Evolutionary conservation across 306 rosid species (phyloP).

Genomic region (Parietaria judaica): DNA sequence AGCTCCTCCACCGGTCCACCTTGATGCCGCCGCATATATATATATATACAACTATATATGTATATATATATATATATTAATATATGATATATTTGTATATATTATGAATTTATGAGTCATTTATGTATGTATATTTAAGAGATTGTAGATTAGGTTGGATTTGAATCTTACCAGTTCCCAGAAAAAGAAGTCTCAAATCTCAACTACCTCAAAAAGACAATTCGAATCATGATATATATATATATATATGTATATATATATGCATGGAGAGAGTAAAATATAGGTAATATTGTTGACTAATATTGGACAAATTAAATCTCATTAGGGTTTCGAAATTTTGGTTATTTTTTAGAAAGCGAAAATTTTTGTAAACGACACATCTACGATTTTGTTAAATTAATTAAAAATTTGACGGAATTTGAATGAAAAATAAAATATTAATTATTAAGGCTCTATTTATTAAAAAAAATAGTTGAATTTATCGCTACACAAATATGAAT

Average conservation of each 20-base stretch:
- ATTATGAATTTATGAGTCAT: neutral
- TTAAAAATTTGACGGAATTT: too few species aligned
- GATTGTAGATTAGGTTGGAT: neutral
- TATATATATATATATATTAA: neutral
- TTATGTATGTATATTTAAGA: neutral
- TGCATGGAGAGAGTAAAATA: neutral
- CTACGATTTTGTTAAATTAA: too few species aligned
- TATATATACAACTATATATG: neutral
- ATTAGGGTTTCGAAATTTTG: too few species aligned
- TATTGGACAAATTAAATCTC: too few species aligned
- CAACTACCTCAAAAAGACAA: neutral
- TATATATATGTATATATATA: neutral
- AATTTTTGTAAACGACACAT: too few species aligned
- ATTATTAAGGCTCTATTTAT: too few species aligned
- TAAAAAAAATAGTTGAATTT: too few species aligned
- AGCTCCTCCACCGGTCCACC: conserved; percentile 8
- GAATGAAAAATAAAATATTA: too few species aligned
- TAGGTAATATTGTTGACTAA: too few species aligned
- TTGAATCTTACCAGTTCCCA: conserved; percentile 1
- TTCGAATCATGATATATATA: neutral
- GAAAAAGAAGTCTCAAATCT: conserved; percentile 7
- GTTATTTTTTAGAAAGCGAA: too few species aligned
- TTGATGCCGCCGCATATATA: conserved; percentile 12
- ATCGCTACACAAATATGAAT: too few species aligned
- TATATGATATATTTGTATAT: neutral